Evolutionary conservation across 805 yeast genomes (phyloP).

Genomic region (Yamadazyma sp.): DNA sequence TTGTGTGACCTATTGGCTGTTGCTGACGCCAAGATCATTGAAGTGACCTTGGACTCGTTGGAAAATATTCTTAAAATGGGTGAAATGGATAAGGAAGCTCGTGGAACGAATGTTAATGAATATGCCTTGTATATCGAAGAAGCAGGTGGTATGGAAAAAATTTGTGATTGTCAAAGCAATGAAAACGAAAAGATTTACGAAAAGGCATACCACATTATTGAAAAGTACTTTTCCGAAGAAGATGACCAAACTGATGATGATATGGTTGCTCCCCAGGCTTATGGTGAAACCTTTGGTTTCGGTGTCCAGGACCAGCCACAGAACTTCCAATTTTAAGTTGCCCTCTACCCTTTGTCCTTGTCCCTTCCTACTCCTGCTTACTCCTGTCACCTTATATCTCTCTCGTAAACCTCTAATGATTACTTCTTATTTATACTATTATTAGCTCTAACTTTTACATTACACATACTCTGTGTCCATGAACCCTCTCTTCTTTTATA

Average conservation of each 20-base stretch:
- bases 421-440: slow-evolving; percentile 6
- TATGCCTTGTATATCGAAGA: slow-evolving; percentile 93
- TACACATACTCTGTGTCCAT: slow-evolving; percentile 7
- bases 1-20: slow-evolving; percentile 86
- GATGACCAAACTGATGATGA: slow-evolving; percentile 64
- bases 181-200: slow-evolving; percentile 89
- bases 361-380: neutral
- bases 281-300: slow-evolving; percentile 86
- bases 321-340: slow-evolving; percentile 47
- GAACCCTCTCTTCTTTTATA: slow-evolving; percentile 9
- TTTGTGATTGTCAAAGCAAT: slow-evolving; percentile 87
- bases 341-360: neutral
- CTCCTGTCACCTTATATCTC: slow-evolving; percentile 4
- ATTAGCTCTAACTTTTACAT: slow-evolving; percentile 4
- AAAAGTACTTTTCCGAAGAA: slow-evolving; percentile 85
- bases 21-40: slow-evolving; percentile 89
- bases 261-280: slow-evolving; percentile 71
- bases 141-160: slow-evolving; percentile 98
- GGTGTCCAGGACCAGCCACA: slow-evolving; percentile 53
- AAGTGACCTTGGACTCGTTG: slow-evolving; percentile 92
- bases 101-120: slow-evolving; percentile 69
- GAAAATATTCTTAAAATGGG: slow-evolving; percentile 94
- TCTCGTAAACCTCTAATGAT: slow-evolving; percentile 3
- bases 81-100: slow-evolving; percentile 82
- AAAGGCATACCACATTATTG: slow-evolving; percentile 87